These are phyloP conservation scores for Wickerhamiella cacticola DNA, from an alignment of 805 yeast species.

Conservation along the genomic window DNA sequence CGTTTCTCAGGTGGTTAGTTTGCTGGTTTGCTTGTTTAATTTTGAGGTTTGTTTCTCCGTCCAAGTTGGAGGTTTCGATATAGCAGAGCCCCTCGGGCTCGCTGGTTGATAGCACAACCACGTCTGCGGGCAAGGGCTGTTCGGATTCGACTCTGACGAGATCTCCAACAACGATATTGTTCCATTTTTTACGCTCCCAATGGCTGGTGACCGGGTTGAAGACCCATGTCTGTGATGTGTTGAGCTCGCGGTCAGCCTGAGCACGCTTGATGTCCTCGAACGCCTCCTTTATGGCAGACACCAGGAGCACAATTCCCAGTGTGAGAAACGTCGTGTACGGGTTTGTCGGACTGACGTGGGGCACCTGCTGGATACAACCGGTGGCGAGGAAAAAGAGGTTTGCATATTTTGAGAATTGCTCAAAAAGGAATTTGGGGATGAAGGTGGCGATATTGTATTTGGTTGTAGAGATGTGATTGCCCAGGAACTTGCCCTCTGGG, in stretches of 20 bases:
- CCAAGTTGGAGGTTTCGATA: slow-evolving; percentile 93
- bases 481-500: slow-evolving; percentile 39
- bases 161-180: slow-evolving; percentile 82
- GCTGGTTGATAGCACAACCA: slow-evolving; percentile 72
- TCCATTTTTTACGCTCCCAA: slow-evolving; percentile 65
- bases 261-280: slow-evolving; percentile 85
- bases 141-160: slow-evolving; percentile 73
- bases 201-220: slow-evolving; percentile 44
- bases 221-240: slow-evolving; percentile 62
- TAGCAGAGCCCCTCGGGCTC: slow-evolving; percentile 98
- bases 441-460: slow-evolving; percentile 90
- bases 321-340: slow-evolving; percentile 93
- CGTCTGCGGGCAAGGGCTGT: slow-evolving; percentile 89
- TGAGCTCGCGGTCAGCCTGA: slow-evolving; percentile 77
- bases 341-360: slow-evolving; percentile 91
- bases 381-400: slow-evolving; percentile 88
- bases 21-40: slow-evolving; percentile 80
- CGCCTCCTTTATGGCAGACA: slow-evolving; percentile 85
- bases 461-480: slow-evolving; percentile 86
- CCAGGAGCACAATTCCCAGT: slow-evolving; percentile 65
- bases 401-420: slow-evolving; percentile 95
- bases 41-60: slow-evolving; percentile 94
- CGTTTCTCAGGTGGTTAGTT: slow-evolving; percentile 60
- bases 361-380: slow-evolving; percentile 90
- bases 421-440: slow-evolving; percentile 85